Conservation (phyloP, 2,329 filamentous ascomycete genomes). For the Xylariaceae sp. region DNA sequence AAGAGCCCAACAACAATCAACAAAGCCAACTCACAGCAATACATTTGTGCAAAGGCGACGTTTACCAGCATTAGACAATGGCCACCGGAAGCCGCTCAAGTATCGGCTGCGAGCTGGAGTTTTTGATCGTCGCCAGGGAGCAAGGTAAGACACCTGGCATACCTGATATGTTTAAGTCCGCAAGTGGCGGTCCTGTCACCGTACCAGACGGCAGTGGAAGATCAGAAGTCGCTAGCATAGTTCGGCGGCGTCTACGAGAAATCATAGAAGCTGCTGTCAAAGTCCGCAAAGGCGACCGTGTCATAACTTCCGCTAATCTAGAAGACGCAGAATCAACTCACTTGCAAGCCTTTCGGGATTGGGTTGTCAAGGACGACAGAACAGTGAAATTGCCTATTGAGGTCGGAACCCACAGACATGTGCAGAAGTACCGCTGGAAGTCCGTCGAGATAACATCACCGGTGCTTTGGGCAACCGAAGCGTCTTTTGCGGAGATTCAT, state of each 20-base stretch:
- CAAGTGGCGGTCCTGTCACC: constrained; percentile 3
- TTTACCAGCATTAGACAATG: not conserved
- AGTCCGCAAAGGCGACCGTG: constrained; percentile 10
- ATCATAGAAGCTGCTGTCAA: not conserved
- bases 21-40: too few relatives aligned
- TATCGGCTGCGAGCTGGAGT: constrained; percentile 30
- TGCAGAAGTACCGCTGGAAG: constrained; percentile 3
- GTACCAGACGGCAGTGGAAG: not conserved
- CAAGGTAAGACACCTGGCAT: not conserved
- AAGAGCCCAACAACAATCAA: too few relatives aligned
- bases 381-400: not conserved
- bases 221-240: too few relatives aligned
- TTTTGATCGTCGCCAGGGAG: constrained; percentile 8
- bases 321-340: not conserved
- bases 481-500: constrained; percentile 24
- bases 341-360: not conserved
- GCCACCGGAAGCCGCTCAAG: not conserved
- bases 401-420: not conserved
- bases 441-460: constrained; percentile 24
- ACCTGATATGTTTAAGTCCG: constrained; percentile 10
- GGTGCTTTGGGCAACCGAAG: constrained; percentile 21
- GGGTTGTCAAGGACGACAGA: constrained; percentile 6
- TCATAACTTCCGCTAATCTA: not conserved
- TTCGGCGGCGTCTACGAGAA: not conserved
- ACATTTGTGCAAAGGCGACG: too few relatives aligned